Evolutionary conservation across 805 yeast genomes (phyloP), one percentile per base, ranked within the genome.

Genomic region (Wickerhamomyces subpelliculosus): DNA sequence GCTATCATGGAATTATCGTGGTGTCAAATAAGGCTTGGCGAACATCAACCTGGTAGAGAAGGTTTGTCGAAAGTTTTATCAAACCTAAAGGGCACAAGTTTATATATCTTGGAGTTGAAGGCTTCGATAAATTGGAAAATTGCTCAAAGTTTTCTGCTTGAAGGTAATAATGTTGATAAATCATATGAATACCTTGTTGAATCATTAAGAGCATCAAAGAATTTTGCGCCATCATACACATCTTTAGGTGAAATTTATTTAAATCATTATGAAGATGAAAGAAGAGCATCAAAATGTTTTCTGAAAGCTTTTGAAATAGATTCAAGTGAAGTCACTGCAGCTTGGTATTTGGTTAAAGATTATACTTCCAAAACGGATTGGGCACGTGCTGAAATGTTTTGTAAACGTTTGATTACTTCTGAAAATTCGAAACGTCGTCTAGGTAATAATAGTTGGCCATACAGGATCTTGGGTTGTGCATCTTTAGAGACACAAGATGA

Each of bases 231-330:
- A 2, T 75, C 95, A 0, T 93, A 79, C 55, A 80, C 96, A 0
- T 71, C 87, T 2, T 62, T 93, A 20, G 98, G 98, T 19, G 57
- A 71, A 35, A 66, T 86, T n/a, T 89, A 86, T 51, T 60, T 72
- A 4, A 69, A 72, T 2, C 64, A 71, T 41, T 78, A 70, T 42
- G 60, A 66, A 9, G 96, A 88, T 51, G 54, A 60, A 21, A 62
- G 64, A 0, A 72, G 93, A 34, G 95, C 97, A 0, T 78, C 79
- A 38, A 87, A 86, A 54, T 88, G 96, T 57, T 90, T 81, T 56
- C 78, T 81, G 55, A 85, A 80, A 51, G 96, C 97, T 0, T 84
- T 90, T 55, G 97, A 90, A 51, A 61, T 90, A 23, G 93, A 88
- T 57, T 72, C 80, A 0, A 74, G 81, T 12, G 94, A 93, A 52